phyloP scores from a whole-genome alignment of 805 yeast species.

The Candida insectorum region DNA sequence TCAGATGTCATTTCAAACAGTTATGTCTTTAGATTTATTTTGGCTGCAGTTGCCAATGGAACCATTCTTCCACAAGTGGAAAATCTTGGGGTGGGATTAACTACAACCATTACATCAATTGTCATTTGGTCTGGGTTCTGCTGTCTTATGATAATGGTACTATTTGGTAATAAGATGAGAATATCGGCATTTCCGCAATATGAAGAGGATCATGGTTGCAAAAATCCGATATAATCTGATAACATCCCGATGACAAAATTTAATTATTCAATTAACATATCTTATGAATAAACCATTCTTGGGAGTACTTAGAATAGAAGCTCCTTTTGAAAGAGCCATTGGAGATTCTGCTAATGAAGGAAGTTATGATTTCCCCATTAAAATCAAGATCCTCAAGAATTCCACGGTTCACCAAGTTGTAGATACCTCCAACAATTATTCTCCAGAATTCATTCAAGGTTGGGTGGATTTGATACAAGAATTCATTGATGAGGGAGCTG shows the following conservation, averaged over 20 bases:
- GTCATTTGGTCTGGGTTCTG: too few relatives aligned
- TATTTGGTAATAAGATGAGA: too few relatives aligned
- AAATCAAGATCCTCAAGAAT: conserved; percentile 4
- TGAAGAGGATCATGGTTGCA: too few relatives aligned
- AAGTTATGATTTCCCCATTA: conserved; percentile 9
- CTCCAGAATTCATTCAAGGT: conserved; percentile 20
- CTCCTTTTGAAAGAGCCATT: conserved; percentile 9
- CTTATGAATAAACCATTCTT: conserved; percentile 4
- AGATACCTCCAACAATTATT: conserved; percentile 10
- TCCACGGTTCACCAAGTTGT: conserved; percentile 6
- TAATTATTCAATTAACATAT: too few relatives aligned
- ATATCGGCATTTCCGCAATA: too few relatives aligned
- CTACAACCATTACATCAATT: conserved; percentile 33
- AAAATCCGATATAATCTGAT: too few relatives aligned
- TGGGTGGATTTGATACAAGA: conserved; percentile 22
- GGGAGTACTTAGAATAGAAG: conserved; percentile 6
- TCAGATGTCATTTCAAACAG: conserved; percentile 55
- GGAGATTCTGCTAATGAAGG: conserved; percentile 10
- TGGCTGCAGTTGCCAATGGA: conserved; percentile 50
- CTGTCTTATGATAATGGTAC: too few relatives aligned
- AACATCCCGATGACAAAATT: too few relatives aligned
- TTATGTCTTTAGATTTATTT: conserved; percentile 45
- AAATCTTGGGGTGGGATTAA: conserved; percentile 53
- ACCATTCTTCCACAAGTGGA: conserved; percentile 43
- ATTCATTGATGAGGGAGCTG: conserved; percentile 25